Evolutionary conservation across 106 monocot species (phyloP), one percentile per base, ranked within the genome.

Genomic region (Gastrodia elata): DNA sequence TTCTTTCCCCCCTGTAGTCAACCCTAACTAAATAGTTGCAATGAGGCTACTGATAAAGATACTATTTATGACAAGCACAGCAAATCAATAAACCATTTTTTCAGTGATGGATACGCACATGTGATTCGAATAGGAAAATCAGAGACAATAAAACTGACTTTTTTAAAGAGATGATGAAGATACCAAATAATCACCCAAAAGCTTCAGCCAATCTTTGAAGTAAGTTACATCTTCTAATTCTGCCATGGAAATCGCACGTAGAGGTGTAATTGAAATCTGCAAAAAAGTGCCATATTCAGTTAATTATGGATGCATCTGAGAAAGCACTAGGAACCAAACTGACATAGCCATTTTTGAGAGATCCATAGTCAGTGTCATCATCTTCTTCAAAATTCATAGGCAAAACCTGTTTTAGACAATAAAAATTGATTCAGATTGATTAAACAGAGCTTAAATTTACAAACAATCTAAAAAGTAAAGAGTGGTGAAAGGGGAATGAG

Each of bases 241-340:
- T 30, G 70, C 68, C 24, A 72, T 75, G 18, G 94, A 90, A 55
- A 90, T 85, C 26, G 84, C 94, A 67, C 86, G 55, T n/a, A 90
- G 26, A 69, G 94, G 94, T 10, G 94, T 94, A 58, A 94, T 58
- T 38, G 94, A 80, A 71, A 94, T 83, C 94, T 94, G 83, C 39
- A 74, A 65, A 64, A 71, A 16, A 24, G 27, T 46, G 33, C 11
- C 8, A 0, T 0, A 37, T 26, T 2, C n/a, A 34, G 71, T 46
- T 10, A 34, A 68, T n/a, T 70, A 37, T 76, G 0, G 52, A 52
- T n/a, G n/a, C 52, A 52, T 52, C 52, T 52, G 20, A 52, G n/a
- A 27, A 70, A 74, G 59, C 2, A 20, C 11, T 27, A 25, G 2
- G 0, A 73, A 70, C 37, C 1, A 55, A 73, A 80, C 90, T 94